Conservation (phyloP, 805 yeast genomes). For the Scheffersomyces coipomensis region DNA sequence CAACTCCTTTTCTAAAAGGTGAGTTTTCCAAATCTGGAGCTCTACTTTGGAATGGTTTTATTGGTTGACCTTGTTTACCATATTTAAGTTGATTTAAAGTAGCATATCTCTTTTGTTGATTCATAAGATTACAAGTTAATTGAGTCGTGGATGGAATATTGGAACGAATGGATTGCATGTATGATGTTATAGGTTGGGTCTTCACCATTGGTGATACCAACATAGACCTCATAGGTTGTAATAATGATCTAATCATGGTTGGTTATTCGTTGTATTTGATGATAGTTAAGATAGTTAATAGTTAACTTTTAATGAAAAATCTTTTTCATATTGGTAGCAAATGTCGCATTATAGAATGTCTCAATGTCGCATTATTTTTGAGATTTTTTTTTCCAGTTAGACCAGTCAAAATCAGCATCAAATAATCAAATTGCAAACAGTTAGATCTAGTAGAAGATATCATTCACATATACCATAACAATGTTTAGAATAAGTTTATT, state of each 20-base stretch:
- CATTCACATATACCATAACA: conserved; percentile 1
- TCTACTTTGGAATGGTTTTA: conserved; percentile 49
- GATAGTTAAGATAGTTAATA: background rate
- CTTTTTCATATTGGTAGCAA: background rate
- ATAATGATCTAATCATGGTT: conserved; percentile 18
- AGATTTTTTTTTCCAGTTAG: conserved; percentile 2
- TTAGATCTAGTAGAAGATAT: no score
- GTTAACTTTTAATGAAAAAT: no score
- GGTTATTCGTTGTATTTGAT: background rate
- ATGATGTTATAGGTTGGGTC: conserved; percentile 7
- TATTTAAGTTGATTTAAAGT: conserved; percentile 76
- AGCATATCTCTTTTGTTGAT: conserved; percentile 51
- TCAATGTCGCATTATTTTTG: conserved; percentile 1
- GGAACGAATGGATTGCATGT: conserved; percentile 11
- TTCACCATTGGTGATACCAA: background rate
- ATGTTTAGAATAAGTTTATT: conserved; percentile 33
- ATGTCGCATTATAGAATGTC: conserved; percentile 5
- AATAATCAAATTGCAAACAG: no score
- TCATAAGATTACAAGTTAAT: conserved; percentile 7
- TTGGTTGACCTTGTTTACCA: conserved; percentile 53
- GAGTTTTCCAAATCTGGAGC: conserved; percentile 82
- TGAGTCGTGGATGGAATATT: conserved; percentile 10
- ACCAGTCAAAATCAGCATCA: no score
- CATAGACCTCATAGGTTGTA: conserved; percentile 5
- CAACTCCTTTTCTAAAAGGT: conserved; percentile 93